These are phyloP conservation scores for Diaporthe sp. DNA, from an alignment of 2,329 filamentous ascomycete species.

Conservation along the genomic window DNA sequence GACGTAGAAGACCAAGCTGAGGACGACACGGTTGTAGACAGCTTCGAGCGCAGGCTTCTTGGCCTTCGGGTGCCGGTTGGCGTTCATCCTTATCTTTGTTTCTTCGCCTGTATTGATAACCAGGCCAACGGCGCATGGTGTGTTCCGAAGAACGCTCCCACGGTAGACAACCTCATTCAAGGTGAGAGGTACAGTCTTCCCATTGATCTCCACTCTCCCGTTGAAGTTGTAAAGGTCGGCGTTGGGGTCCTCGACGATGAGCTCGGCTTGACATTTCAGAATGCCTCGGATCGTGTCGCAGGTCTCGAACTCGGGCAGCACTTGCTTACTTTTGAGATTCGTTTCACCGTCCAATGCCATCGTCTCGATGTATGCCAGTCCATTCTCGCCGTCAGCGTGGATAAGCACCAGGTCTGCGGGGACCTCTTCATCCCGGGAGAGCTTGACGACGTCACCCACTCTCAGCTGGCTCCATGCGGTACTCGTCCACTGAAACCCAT, in stretches of 20 bases:
- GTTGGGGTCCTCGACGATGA: constrained; percentile 84
- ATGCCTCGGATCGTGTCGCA: constrained; percentile 71
- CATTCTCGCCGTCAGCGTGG: constrained; percentile 82
- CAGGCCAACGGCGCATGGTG: constrained; percentile 77
- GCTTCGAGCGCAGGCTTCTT: constrained; percentile 81
- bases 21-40: constrained; percentile 81
- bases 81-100: constrained; percentile 89
- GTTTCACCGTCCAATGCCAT: constrained; percentile 90
- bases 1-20: constrained; percentile 85
- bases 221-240: constrained; percentile 83
- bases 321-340: constrained; percentile 83
- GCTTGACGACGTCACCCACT: constrained; percentile 64
- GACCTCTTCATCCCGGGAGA: constrained; percentile 79
- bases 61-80: constrained; percentile 83
- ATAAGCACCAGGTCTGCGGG: constrained; percentile 88
- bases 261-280: constrained; percentile 68
- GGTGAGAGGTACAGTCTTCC: constrained; percentile 77
- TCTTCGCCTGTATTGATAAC: constrained; percentile 91
- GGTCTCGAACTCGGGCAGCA: constrained; percentile 70
- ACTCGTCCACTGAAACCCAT: constrained; percentile 64
- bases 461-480: constrained; percentile 61
- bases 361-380: constrained; percentile 85
- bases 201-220: constrained; percentile 73
- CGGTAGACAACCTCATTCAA: constrained; percentile 88
- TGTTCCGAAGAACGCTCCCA: constrained; percentile 88